Base-by-base conservation (phyloP, 2,329 filamentous ascomycete species). In the Aspergillus luchuensis region DNA sequence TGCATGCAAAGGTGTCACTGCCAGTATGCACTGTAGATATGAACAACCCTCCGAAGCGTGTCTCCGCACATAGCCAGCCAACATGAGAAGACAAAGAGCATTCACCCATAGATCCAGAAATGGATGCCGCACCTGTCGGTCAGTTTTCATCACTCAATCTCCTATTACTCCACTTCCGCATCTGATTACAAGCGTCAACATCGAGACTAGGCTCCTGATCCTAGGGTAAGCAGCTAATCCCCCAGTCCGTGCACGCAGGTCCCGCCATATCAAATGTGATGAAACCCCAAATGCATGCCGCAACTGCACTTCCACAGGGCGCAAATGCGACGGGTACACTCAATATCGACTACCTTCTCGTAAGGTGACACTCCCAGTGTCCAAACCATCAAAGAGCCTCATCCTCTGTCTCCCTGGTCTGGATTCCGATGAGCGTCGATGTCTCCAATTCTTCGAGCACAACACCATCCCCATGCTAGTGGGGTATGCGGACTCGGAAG, bases 81-180 rank as follows among this genome's bases (percentile, higher is more conserved):
- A 21, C 17, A 17, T 19, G 23, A 33, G 19, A 30, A 43, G 52
- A 45, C 52, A 55, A 43, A 30, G 38, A 30, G 38, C 39, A 30
- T 33, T 55, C 15, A 8, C 19, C 25, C 52, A 33, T 21, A 45
- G 52, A 13, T 45, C 52, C 36, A 36, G 3, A 21, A 55, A 30
- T 23, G 52, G 52, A 55, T 55, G 52, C 10, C 52, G 52, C 25
- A 55, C 52, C 38, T 55, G 52, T 55, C 52, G 38, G 52, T 55
- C 15, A 43, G 52, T 55, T 8, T 10, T 30, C 23, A 23, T 28
- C 52, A 8, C 7, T n/a, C 52, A 10, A 8, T 36, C 4, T 13
- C 17, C 36, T 15, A 30, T 2, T 23, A 25, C 8, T 36, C 33
- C 33, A 6, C 33, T 13, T 36, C 11, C 33, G 11, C 33, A 13